A percentile compares a stretch with the other conserved stretches of the same genome.
phyloP scores from a whole-genome alignment of 345 rosid species.

The Gossypium arboreum region DNA sequence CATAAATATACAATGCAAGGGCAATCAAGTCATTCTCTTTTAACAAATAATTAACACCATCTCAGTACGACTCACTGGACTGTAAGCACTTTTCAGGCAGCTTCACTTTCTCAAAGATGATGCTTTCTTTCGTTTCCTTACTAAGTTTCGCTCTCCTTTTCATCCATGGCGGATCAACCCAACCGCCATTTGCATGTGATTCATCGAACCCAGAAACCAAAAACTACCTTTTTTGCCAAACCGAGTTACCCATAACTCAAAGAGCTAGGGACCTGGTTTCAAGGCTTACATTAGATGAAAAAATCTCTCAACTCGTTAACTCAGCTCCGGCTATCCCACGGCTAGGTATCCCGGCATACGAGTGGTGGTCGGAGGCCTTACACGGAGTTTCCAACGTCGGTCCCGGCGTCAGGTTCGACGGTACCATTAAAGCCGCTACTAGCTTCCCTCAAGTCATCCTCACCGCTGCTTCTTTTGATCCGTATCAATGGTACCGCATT shows the following conservation, averaged over 20 bases:
- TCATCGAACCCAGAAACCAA: slow-evolving; percentile 44
- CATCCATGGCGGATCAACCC: slow-evolving; percentile 27
- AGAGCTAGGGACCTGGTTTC: slow-evolving; percentile 73
- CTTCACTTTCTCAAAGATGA: slow-evolving; percentile 15
- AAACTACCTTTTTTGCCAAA: slow-evolving; percentile 49
- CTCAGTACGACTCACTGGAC: neutral
- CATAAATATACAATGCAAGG: neutral
- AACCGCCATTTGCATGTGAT: slow-evolving; percentile 61
- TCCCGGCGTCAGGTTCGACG: slow-evolving; percentile 55
- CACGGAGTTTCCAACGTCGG: slow-evolving; percentile 67
- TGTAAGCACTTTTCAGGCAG: neutral
- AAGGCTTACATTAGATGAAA: slow-evolving; percentile 74
- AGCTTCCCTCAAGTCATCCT: slow-evolving; percentile 91
- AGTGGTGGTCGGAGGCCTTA: slow-evolving; percentile 96
- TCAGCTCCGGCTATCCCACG: slow-evolving; percentile 65
- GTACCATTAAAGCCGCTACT: slow-evolving; percentile 57
- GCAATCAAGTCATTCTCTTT: slow-evolving; percentile 2
- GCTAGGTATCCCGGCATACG: slow-evolving; percentile 69
- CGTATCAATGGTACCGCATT: slow-evolving; percentile 74
- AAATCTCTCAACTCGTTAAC: slow-evolving; percentile 73
- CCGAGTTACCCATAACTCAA: slow-evolving; percentile 44
- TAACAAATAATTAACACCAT: neutral
- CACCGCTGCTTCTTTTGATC: slow-evolving; percentile 74
- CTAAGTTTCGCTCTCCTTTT: neutral
- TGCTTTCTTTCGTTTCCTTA: neutral